Percentiles rank a stretch among this genome's conserved stretches.
Evolutionary conservation across 441 rosid genomes (phyloP).

Genomic region (Gossypium davidsonii): DNA sequence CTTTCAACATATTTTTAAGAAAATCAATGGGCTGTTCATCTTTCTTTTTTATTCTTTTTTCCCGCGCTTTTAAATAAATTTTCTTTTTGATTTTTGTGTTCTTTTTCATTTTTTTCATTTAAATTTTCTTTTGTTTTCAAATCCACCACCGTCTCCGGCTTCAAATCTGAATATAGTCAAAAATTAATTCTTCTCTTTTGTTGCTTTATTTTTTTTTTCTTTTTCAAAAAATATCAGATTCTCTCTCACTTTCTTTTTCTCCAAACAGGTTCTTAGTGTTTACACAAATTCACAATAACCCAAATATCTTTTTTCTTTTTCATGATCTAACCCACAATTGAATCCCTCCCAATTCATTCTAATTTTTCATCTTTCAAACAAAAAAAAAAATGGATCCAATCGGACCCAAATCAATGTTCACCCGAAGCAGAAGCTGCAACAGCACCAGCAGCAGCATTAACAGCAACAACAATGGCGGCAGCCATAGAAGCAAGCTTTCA

Average conservation of each 20-base stretch:
- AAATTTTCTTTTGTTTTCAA: not conserved
- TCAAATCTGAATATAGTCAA: slow-evolving; percentile 29
- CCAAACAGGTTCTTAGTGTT: not conserved
- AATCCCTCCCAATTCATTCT: slow-evolving; percentile 3
- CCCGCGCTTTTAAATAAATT: slow-evolving; percentile 38
- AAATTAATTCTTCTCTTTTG: slow-evolving; percentile 12
- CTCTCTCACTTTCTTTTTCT: slow-evolving; percentile 16
- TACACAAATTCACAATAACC: not conserved
- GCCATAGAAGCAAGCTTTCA: slow-evolving; percentile 43
- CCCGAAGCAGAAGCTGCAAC: not conserved
- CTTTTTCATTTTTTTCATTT: not conserved
- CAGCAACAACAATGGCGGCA: slow-evolving; percentile 29
- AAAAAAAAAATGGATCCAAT: slow-evolving; percentile 44
- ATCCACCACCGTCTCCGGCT: slow-evolving; percentile 23
- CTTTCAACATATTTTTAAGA: not conserved
- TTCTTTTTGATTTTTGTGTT: not conserved
- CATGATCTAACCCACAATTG: not conserved
- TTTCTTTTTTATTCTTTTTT: slow-evolving; percentile 1
- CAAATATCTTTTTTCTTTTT: not conserved
- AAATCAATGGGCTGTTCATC: not conserved
- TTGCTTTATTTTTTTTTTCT: not conserved
- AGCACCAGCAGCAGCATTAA: not conserved
- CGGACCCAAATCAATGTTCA: slow-evolving; percentile 44
- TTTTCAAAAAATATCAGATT: slow-evolving; percentile 2
- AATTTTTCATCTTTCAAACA: not conserved